Evolutionary conservation across 1,284 basidiomycete species (phyloP), one percentile per base, ranked within the genome.

Genomic region (Heliocybe sulcata): DNA sequence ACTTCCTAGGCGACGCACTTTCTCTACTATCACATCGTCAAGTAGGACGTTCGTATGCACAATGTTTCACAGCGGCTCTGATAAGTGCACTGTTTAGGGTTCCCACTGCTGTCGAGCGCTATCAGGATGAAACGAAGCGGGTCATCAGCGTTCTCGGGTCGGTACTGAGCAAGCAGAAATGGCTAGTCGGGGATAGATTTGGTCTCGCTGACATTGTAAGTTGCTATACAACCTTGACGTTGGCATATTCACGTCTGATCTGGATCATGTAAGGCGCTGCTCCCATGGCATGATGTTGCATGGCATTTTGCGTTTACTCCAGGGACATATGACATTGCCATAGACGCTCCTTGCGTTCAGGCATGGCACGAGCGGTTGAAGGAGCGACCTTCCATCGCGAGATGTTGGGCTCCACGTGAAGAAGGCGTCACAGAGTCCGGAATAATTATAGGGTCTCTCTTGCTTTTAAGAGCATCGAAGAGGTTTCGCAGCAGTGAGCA

Each of bases 121-220:
- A 69, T 60, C 55, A 59, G 19, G 62, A 66, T 50, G 69, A 72
- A 60, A 62, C 62, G 35, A 51, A 59, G 47, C 67, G 70, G 22
- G 67, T 73, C 1, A 57, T 64, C 51, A 58, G 62, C 11, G 69
- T 71, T 1, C 61, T 70, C 10, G 65, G 71, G 35, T 56, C 56
- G 35, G 64, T 66, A 14, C 60, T 66, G 26, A 58, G 63, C 19
- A 59, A 61, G 55, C 55, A 22, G 22, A 27, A 52, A n/a, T 52
- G 51, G 51, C 8, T 52, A 3, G 51, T 52, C 23, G 51, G 51
- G 12, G 33, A 19, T 3, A 52, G 33, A 19, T 31, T 33, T n/a
- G 20, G 22, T 26, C n/a, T 52, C 51, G 29, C 29, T 6, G 51
- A 52, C 25, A 52, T 52, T 6, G 47, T 49, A 25, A 26, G 47